Conservation (phyloP, 1,284 basidiomycete genomes). For the Vanrija humicola region DNA sequence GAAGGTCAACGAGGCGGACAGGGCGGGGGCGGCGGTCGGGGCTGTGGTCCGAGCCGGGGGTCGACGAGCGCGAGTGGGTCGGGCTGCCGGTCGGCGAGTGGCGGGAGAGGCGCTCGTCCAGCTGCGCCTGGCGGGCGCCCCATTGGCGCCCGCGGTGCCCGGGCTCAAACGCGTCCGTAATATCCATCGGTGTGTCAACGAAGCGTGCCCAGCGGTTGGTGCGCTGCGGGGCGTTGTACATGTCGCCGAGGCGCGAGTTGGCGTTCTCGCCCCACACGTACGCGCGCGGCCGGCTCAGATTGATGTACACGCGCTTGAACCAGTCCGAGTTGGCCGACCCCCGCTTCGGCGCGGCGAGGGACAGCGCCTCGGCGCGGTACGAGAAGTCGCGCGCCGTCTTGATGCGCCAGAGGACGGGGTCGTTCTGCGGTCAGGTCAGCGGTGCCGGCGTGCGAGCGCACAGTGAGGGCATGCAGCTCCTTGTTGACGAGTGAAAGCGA, state of each 20-base stretch:
- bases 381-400: slow-evolving; percentile 71
- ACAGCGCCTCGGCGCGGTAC: slow-evolving; percentile 55
- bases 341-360: slow-evolving; percentile 9
- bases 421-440: slow-evolving; percentile 51
- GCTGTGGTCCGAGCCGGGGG: not conserved
- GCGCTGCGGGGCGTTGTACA: not conserved
- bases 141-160: not conserved
- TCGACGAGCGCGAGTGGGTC: slow-evolving; percentile 4
- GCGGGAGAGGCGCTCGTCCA: not conserved
- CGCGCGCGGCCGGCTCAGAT: slow-evolving; percentile 58
- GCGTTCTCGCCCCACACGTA: slow-evolving; percentile 75
- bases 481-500: slow-evolving; percentile 49
- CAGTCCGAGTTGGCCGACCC: slow-evolving; percentile 45
- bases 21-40: slow-evolving; percentile 23
- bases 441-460: slow-evolving; percentile 50
- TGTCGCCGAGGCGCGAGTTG: slow-evolving; percentile 21
- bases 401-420: slow-evolving; percentile 74
- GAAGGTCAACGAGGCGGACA: slow-evolving; percentile 62
- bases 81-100: not conserved
- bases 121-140: not conserved
- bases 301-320: slow-evolving; percentile 73
- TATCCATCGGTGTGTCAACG: slow-evolving; percentile 1
- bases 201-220: not conserved
- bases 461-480: slow-evolving; percentile 25
- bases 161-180: slow-evolving; percentile 1